Conservation (phyloP, 306 rosid species). For the Medicago truncatula region DNA sequence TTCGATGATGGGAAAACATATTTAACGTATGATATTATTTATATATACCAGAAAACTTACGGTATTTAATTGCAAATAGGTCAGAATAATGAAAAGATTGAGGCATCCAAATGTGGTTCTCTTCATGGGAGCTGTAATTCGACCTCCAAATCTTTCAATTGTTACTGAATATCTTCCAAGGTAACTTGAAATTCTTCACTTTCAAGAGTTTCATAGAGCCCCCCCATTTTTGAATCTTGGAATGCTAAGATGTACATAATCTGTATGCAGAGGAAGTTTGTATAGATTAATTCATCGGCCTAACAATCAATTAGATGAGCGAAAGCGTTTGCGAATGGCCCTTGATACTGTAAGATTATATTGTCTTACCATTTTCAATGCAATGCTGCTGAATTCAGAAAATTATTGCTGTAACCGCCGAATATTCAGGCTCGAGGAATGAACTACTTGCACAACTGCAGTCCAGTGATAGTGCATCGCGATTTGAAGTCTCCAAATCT, state of each 20-base stretch:
- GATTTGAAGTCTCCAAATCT: constrained; percentile 98
- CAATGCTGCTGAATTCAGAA: constrained; percentile 24
- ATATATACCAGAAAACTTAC: constrained; percentile 18
- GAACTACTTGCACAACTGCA: constrained; percentile 90
- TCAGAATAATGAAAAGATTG: constrained; percentile 85
- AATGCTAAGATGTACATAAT: neutral
- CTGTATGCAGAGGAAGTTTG: constrained; percentile 86
- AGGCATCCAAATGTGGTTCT: constrained; percentile 99
- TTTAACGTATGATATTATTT: constrained; percentile 36
- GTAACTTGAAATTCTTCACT: constrained; percentile 50
- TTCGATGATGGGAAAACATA: neutral
- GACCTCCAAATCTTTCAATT: constrained; percentile 88
- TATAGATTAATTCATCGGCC: constrained; percentile 91
- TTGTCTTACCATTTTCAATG: constrained; percentile 33
- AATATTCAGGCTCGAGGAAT: constrained; percentile 88
- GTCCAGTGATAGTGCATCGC: constrained; percentile 85
- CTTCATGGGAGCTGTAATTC: constrained; percentile 96
- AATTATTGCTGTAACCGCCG: constrained; percentile 19
- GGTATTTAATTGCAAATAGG: constrained; percentile 58
- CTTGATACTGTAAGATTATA: constrained; percentile 80
- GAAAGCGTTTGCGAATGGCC: constrained; percentile 91
- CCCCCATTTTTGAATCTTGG: neutral
- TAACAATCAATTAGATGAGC: constrained; percentile 87
- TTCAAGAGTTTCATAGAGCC: neutral
- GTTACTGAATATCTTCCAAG: constrained; percentile 97